Evolutionary conservation across 73 alveolate species (phyloP).

Genomic region (Tetrahymena borealis): DNA sequence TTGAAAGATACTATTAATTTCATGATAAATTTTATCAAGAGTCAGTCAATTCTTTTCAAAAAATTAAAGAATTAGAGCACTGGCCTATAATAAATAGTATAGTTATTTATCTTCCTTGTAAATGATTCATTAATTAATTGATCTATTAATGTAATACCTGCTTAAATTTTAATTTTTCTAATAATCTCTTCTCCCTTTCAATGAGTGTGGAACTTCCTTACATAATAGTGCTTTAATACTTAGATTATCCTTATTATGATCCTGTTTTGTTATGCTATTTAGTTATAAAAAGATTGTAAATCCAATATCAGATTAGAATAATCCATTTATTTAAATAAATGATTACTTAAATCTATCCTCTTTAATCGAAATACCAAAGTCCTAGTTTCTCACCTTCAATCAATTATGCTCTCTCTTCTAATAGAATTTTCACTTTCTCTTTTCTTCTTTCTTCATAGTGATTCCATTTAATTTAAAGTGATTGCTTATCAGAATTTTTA

Average conservation of each 20-base stretch:
- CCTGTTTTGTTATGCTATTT: background rate
- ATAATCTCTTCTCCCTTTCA: background rate
- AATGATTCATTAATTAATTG: no score
- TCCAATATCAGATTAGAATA: background rate
- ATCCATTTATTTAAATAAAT: background rate
- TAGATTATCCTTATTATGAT: background rate
- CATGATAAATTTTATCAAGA: background rate
- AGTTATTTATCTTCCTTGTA: no score
- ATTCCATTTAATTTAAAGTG: conserved; percentile 15
- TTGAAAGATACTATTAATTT: background rate
- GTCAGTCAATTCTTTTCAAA: background rate
- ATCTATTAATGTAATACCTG: background rate
- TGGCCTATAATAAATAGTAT: no score
- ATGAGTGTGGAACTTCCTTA: background rate
- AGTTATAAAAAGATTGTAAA: background rate
- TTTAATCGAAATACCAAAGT: background rate
- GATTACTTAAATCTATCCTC: background rate
- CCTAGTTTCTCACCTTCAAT: conserved; percentile 28
- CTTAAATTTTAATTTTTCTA: background rate
- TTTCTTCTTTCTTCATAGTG: conserved; percentile 41
- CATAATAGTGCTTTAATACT: background rate
- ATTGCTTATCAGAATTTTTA: background rate
- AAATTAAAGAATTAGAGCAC: no score
- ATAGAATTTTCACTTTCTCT: conserved; percentile 20
- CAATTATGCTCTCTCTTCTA: conserved; percentile 14